Conservation (phyloP, 2,329 filamentous ascomycete genomes). For the Diaporthe citrichinensis region DNA sequence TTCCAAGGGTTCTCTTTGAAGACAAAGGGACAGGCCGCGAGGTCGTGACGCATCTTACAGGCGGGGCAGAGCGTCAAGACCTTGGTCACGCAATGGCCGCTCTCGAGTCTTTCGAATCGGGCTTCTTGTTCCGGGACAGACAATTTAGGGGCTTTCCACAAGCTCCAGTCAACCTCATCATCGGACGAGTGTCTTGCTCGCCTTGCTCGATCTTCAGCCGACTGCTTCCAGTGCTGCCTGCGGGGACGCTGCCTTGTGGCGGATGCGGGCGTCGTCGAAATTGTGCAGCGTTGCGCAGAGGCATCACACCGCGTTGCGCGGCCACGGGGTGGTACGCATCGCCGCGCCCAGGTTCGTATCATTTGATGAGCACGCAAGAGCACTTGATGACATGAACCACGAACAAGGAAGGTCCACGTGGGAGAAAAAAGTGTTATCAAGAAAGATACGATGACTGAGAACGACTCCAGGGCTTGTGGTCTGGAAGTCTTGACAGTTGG, state of each 20-base stretch:
- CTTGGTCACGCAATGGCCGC: rapidly evolving
- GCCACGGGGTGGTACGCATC: neutral
- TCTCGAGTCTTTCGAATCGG: rapidly evolving
- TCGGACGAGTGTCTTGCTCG: neutral
- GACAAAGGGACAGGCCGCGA: neutral
- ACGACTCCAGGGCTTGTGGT: neutral
- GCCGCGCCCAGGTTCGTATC: neutral
- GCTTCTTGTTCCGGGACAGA: neutral
- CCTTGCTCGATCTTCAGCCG: no score
- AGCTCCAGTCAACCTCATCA: neutral
- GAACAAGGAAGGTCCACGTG: neutral
- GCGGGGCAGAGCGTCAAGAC: neutral
- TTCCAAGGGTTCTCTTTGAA: neutral
- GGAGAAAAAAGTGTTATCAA: no score
- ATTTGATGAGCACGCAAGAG: neutral
- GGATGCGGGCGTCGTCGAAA: neutral
- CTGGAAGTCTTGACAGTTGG: neutral
- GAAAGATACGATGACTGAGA: neutral
- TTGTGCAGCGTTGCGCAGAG: neutral
- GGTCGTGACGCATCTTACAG: neutral
- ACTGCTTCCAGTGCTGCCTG: neutral
- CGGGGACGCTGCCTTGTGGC: neutral
- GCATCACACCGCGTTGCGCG: neutral
- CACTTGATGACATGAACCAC: neutral
- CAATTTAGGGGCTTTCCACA: neutral